phyloP scores from a whole-genome alignment of 2,329 filamentous ascomycete species.

The Westerdykella aurantiaca region DNA sequence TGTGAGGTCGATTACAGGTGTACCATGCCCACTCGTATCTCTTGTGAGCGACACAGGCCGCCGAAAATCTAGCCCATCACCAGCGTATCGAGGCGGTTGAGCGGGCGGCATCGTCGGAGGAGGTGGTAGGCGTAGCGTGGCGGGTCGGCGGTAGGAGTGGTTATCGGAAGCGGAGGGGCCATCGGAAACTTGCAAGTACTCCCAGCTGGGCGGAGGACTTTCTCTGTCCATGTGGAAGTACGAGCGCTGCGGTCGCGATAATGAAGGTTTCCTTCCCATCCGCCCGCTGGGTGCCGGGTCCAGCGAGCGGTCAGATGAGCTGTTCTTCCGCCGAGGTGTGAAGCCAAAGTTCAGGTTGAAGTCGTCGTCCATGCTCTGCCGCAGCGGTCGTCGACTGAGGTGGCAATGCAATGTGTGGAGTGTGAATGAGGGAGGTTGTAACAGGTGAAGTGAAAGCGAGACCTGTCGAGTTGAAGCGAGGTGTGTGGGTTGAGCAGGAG shows the following conservation, averaged over 20 bases:
- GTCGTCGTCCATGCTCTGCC: constrained; percentile 25
- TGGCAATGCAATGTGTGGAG: constrained; percentile 1
- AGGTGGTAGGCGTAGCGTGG: constrained; percentile 17
- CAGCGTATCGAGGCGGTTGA: constrained; percentile 36
- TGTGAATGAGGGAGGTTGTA: constrained; percentile 3
- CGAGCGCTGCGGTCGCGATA: constrained; percentile 23
- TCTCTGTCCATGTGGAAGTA: constrained; percentile 31
- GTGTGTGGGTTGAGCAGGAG: neutral
- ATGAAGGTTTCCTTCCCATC: constrained; percentile 9
- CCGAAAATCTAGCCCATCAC: constrained; percentile 53
- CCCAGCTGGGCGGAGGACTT: constrained; percentile 24
- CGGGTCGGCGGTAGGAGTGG: constrained; percentile 3
- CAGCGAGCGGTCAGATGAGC: constrained; percentile 9
- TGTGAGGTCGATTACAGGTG: constrained; percentile 28
- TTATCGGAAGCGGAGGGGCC: constrained; percentile 4
- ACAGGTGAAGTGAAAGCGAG: neutral
- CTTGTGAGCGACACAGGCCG: constrained; percentile 42
- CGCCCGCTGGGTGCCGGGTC: neutral
- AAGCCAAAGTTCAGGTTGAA: constrained; percentile 21
- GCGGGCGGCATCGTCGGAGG: constrained; percentile 21
- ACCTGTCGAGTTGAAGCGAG: neutral
- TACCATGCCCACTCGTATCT: constrained; percentile 4
- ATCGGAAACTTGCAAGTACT: constrained; percentile 7
- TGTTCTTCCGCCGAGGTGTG: constrained; percentile 32
- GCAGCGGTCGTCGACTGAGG: neutral